Percentiles rank a stretch among this genome's conserved stretches.
phyloP scores from a whole-genome alignment of 192 early-diverging fungal genomes.

The Borealophlyctis nickersoniae region DNA sequence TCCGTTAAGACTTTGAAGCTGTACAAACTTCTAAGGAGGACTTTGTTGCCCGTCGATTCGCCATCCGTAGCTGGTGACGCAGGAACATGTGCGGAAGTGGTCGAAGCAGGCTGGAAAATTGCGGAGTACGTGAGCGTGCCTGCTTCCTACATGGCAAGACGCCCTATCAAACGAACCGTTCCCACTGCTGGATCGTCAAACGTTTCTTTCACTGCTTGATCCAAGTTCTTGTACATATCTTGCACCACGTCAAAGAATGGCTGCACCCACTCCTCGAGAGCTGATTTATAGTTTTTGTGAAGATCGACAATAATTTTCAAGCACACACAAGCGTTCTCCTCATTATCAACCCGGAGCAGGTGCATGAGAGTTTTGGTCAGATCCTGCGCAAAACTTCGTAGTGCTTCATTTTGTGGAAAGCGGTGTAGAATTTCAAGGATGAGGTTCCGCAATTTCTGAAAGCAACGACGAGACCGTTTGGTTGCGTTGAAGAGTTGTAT shows the following conservation, averaged over 20 bases:
- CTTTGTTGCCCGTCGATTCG: slow-evolving; percentile 46
- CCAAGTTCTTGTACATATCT: slow-evolving; percentile 94
- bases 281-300: slow-evolving; percentile 78
- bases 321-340: slow-evolving; percentile 93
- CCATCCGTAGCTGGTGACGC: slow-evolving; percentile 48
- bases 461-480: neutral
- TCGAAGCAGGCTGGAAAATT: no score
- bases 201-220: slow-evolving; percentile 72
- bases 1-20: slow-evolving; percentile 99
- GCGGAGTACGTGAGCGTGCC: neutral
- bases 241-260: slow-evolving; percentile 87
- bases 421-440: slow-evolving; percentile 91
- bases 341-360: slow-evolving; percentile 85
- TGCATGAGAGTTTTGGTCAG: slow-evolving; percentile 72
- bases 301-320: slow-evolving; percentile 95
- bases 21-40: slow-evolving; percentile 67
- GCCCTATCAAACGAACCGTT: neutral
- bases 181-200: slow-evolving; percentile 58
- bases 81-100: slow-evolving; percentile 48
- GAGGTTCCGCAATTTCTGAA: slow-evolving; percentile 81
- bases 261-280: slow-evolving; percentile 82
- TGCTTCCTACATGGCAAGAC: no score
- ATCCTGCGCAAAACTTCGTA: slow-evolving; percentile 72
- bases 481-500: neutral
- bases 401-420: slow-evolving; percentile 82